Base-by-base conservation (phyloP, 495 filamentous ascomycete genomes). In the Alectoria sarmentosa region DNA sequence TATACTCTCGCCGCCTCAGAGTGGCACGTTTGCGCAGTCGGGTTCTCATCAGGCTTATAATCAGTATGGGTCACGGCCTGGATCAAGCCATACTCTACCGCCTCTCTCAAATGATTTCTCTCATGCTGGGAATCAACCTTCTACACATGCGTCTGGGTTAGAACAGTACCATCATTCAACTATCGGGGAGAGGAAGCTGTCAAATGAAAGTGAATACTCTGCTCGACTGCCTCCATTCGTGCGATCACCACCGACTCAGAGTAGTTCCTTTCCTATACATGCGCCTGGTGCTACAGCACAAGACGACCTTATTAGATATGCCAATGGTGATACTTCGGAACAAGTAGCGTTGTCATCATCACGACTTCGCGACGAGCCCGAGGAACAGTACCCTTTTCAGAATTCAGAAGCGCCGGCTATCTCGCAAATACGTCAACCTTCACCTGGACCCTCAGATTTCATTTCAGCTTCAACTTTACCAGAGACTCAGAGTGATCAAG, bases 81-180 rank as follows among this genome's bases (percentile, higher is more conserved):
- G 61, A 42, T 67, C 65, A 10, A 70, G 65, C 39, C 66, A 65
- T 34, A 62, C 60, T 26, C 58, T 66, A 14, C 64, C 63, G 11
- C 65, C 68, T 9, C 34, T 60, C 3, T 32, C 23, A 10, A 61
- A 63, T 52, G 65, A 44, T 3, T 58, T 41, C 23, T 39, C 54
- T 39, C 55, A 60, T 10, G 14, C 32, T 7, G 49, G 32, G 11
- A 61, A 38, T 46, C 65, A 62, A 44, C 8, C 52, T 37, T 38
- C 61, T 13, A 15, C 60, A 57, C 49, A 61, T n/a, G 63, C 67
- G 11, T 34, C 66, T 44, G 54, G 61, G 23, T 55, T 71, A 39
- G 62, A 67, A 38, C 65, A 67, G 41, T 70, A 70, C 42, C 68
- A 70, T 55, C 65, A 70, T 34, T 41, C 58, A 34, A 55, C 54